Percentiles rank a stretch among this genome's conserved stretches.
Evolutionary conservation across 805 yeast species (phyloP).

Genomic region (Lipomyces starkeyi): DNA sequence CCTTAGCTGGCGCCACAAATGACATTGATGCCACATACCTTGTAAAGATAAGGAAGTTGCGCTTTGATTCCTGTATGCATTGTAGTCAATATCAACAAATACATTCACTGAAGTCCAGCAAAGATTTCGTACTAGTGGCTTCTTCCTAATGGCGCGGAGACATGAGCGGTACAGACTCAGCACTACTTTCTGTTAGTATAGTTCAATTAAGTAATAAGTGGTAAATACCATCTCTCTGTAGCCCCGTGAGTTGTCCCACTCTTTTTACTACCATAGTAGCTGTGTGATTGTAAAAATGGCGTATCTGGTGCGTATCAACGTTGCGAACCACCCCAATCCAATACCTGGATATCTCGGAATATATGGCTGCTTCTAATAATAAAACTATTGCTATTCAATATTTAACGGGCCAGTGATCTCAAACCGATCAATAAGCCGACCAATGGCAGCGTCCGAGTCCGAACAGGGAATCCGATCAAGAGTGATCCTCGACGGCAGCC

Average conservation of each 20-base stretch:
- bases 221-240: constrained; percentile 51
- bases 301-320: no score
- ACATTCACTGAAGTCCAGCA: neutral
- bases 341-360: neutral
- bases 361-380: neutral
- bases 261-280: constrained; percentile 4
- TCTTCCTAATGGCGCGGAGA: constrained; percentile 53
- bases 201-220: neutral
- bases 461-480: neutral
- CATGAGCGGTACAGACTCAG: constrained; percentile 57
- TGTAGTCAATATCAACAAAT: neutral
- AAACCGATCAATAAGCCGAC: neutral
- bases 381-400: neutral
- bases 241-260: constrained; percentile 40
- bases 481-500: neutral
- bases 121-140: constrained; percentile 49
- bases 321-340: neutral
- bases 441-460: neutral
- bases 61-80: constrained; percentile 47
- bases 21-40: constrained; percentile 42
- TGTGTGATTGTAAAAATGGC: neutral
- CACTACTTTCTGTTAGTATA: constrained; percentile 39
- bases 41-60: constrained; percentile 54
- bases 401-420: neutral
- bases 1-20: neutral